A percentile compares a stretch with the other conserved stretches of the same genome.
phyloP scores from a whole-genome alignment of 139 green algal species.

The Chlorella sp. region DNA sequence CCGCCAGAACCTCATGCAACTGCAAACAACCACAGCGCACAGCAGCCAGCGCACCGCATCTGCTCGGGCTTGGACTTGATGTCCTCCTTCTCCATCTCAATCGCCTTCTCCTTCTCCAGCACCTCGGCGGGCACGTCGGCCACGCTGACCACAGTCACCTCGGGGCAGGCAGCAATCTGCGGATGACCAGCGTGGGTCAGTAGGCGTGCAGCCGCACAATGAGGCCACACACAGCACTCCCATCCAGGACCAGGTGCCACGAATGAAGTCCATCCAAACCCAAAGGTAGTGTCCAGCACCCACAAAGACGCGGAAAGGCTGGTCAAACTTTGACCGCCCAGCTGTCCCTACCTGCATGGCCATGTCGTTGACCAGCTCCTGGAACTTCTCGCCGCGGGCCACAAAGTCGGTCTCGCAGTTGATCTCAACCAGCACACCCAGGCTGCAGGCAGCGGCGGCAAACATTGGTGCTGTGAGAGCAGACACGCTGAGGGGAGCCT shows the following conservation, averaged over 20 bases:
- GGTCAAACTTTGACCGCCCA: neutral
- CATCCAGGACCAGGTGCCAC: too few relatives aligned
- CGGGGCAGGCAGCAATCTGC: conserved; percentile 77
- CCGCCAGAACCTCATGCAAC: too few relatives aligned
- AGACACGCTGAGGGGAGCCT: neutral
- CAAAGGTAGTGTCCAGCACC: too few relatives aligned
- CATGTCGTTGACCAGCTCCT: conserved; percentile 75
- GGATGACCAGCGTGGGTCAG: too few relatives aligned
- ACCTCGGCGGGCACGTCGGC: conserved; percentile 74
- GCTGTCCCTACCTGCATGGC: conserved; percentile 71
- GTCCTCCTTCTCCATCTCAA: conserved; percentile 98
- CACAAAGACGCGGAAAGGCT: neutral
- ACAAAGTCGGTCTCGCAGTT: conserved; percentile 99
- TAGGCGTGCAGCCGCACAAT: too few relatives aligned
- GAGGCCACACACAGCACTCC: too few relatives aligned
- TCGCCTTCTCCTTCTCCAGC: conserved; percentile 73
- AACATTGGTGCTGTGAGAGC: neutral
- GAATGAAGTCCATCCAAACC: too few relatives aligned
- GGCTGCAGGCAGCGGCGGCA: conserved; percentile 44
- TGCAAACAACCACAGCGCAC: neutral
- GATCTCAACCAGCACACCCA: conserved; percentile 95
- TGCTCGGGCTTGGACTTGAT: conserved; percentile 93
- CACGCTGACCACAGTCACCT: conserved; percentile 69
- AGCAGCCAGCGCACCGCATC: conserved; percentile 68
- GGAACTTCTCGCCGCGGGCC: conserved; percentile 90